Base-by-base conservation (phyloP, 2,329 filamentous ascomycete genomes). In the Beauveria sp. region DNA sequence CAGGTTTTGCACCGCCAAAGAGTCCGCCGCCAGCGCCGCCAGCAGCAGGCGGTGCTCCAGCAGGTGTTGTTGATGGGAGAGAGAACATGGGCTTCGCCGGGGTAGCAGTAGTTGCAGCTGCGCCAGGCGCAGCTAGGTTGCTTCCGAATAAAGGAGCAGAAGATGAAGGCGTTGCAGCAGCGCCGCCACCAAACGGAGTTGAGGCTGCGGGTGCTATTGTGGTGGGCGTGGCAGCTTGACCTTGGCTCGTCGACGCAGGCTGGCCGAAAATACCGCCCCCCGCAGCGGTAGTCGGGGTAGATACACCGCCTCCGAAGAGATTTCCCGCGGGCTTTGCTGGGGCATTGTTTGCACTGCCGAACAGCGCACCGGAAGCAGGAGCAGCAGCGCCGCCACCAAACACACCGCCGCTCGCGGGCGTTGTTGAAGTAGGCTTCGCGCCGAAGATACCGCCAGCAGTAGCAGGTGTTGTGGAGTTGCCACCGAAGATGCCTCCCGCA, bases 11-110 rank as follows among this genome's bases (percentile, higher is more conserved):
- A 20, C 61, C 64, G 45, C 73, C 69, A 63, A 77, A 76, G 26
- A 74, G 66, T 60, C 67, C 69, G 31, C 66, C 66, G 14, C 69
- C 66, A 42, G 71, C 73, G 31, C 61, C 59, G 43, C 66, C 65
- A 60, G 73, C 75, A 5, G 74, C 68, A 0, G 81, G 80, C 61
- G 82, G 82, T n/a, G 79, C 77, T 42, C 82, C 82, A 24, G 82
- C 81, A 18, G 82, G 81, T 42, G 82, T 84, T 2, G 81, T 84
- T 20, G 82, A 84, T 60, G 75, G 73, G 40, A 82, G 67, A n/a
- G 71, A 66, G 61, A 83, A 78, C 59, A 75, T 63, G 18, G 80
- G 77, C 69, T 83, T 83, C n/a, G 74, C 73, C 26, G 74, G 71
- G 55, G 76, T 75, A 22, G 74, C 69, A 24, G 76, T 66, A 4